phyloP scores from a whole-genome alignment of 495 filamentous ascomycete genomes.

The Penicillium silybi region DNA sequence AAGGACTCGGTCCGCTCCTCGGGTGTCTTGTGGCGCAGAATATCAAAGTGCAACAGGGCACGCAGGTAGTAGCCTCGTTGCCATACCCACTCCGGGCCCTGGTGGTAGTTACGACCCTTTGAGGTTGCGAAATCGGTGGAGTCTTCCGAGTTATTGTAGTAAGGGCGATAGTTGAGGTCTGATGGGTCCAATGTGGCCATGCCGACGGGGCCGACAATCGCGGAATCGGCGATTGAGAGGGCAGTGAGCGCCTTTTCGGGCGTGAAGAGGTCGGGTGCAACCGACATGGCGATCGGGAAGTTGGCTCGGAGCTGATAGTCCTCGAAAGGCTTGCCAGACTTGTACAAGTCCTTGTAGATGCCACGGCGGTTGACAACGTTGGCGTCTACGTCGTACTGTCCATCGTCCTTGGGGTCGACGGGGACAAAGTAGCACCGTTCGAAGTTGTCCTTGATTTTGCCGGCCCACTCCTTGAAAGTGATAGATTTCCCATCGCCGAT shows the following conservation, averaged over 20 bases:
- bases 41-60: constrained; percentile 85
- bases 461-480: constrained; percentile 76
- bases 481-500: constrained; percentile 53
- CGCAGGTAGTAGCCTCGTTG: constrained; percentile 92
- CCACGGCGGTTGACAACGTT: constrained; percentile 79
- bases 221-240: constrained; percentile 72
- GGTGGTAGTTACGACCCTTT: constrained; percentile 96
- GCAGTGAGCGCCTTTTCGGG: constrained; percentile 70
- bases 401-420: constrained; percentile 59
- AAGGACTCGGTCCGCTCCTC: constrained; percentile 76
- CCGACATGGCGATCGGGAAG: constrained; percentile 93
- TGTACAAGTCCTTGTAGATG: constrained; percentile 97
- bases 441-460: constrained; percentile 77
- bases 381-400: constrained; percentile 73
- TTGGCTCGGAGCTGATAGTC: constrained; percentile 96
- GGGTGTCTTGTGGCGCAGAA: constrained; percentile 60
- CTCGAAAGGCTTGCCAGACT: constrained; percentile 88
- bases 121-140: constrained; percentile 80
- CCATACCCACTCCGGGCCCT: constrained; percentile 99
- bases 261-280: constrained; percentile 83
- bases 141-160: constrained; percentile 95
- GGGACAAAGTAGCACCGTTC: constrained; percentile 90
- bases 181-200: constrained; percentile 93
- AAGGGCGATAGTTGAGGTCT: constrained; percentile 87
- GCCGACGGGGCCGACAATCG: constrained; percentile 79